Percentiles rank a stretch among this genome's conserved stretches.
phyloP scores from a whole-genome alignment of 1,284 basidiomycete species.

The Cutaneotrichosporon daszewskae region DNA sequence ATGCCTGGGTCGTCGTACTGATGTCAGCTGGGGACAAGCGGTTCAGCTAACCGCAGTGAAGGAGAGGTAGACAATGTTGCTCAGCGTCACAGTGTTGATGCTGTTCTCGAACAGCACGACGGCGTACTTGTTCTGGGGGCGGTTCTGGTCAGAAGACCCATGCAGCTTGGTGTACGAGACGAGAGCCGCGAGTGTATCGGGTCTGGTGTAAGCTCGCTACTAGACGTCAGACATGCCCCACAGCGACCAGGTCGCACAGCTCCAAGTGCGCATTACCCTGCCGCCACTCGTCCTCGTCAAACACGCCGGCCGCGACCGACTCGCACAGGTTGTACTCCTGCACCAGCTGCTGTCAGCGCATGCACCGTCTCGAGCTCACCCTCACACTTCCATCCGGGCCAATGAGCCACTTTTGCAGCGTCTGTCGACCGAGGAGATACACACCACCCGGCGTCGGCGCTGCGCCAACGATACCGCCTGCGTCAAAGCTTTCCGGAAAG shows the following conservation, averaged over 20 bases:
- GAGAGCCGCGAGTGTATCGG: conserved; percentile 32
- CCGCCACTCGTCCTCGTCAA: conserved; percentile 24
- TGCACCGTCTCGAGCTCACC: conserved; percentile 12
- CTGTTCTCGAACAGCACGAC: conserved; percentile 31
- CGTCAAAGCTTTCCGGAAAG: conserved; percentile 26
- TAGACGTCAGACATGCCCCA: conserved; percentile 17
- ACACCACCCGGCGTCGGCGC: conserved; percentile 15
- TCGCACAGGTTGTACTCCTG: conserved; percentile 38
- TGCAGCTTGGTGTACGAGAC: conserved; percentile 32
- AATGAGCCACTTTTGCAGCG: conserved; percentile 39
- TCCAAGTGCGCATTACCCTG: conserved; percentile 28
- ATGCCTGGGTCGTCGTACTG: conserved; percentile 45
- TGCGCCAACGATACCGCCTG: conserved; percentile 28
- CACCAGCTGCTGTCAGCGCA: conserved; percentile 18
- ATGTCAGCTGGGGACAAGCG: too few species aligned
- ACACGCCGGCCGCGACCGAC: conserved; percentile 23
- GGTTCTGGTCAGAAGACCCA: conserved; percentile 16
- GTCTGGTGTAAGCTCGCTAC: not conserved
- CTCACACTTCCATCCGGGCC: conserved; percentile 24
- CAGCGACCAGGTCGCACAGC: conserved; percentile 33
- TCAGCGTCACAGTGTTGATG: conserved; percentile 22
- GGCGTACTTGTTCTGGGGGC: conserved; percentile 26
- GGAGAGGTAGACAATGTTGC: conserved; percentile 28
- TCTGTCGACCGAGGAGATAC: conserved; percentile 33
- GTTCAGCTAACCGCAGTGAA: too few species aligned